Evolutionary conservation across 495 filamentous ascomycete genomes (phyloP).

Genomic region (Aspergillus mulundensis): DNA sequence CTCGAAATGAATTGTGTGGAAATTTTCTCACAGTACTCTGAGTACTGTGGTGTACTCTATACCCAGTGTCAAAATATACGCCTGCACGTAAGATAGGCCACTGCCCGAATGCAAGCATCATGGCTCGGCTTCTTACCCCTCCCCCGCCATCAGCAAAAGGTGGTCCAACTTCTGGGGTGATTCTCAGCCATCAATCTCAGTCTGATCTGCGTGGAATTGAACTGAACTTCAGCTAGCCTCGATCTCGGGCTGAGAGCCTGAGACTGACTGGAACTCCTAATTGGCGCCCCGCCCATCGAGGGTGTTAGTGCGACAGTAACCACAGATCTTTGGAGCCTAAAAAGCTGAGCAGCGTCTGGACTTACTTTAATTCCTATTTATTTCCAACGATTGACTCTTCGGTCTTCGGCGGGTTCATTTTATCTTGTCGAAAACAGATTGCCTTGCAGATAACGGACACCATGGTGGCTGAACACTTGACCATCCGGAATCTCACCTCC

Average conservation of each 20-base stretch:
- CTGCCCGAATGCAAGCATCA: background rate
- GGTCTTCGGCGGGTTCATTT: too few relatives aligned
- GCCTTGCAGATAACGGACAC: background rate
- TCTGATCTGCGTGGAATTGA: background rate
- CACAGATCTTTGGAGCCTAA: slow-evolving; percentile 6
- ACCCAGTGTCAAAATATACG: background rate
- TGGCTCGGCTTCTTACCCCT: background rate
- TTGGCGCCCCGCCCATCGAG: slow-evolving; percentile 8
- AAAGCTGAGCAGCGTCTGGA: background rate
- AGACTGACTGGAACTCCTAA: background rate
- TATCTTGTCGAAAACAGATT: background rate
- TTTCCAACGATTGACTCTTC: background rate
- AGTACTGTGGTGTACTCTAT: background rate
- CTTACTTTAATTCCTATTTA: background rate
- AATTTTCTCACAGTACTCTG: too few relatives aligned
- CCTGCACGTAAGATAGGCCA: too few relatives aligned
- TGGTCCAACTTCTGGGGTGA: background rate
- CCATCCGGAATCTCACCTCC: slow-evolving; percentile 82
- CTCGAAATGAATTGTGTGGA: too few relatives aligned
- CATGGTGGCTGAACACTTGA: slow-evolving; percentile 52
- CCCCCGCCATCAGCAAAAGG: background rate
- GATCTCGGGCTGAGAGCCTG: background rate
- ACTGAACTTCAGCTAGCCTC: background rate
- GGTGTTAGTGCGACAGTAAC: slow-evolving; percentile 10
- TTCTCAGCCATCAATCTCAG: background rate